Conservation (phyloP, 495 filamentous ascomycete genomes). For the Xylaria acuta region DNA sequence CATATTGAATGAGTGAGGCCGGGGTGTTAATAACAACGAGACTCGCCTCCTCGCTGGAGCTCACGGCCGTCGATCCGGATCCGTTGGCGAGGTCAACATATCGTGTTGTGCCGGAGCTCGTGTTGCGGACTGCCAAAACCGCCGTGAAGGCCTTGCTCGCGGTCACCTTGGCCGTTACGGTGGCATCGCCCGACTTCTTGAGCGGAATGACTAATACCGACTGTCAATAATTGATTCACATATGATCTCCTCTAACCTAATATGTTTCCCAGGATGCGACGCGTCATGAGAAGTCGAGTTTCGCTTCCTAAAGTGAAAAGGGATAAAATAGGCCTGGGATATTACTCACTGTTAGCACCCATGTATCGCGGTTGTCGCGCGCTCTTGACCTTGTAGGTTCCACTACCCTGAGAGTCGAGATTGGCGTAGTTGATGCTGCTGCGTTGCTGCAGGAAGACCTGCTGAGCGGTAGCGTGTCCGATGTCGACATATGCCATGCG, state of each 20-base stretch:
- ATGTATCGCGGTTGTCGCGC: conserved; percentile 52
- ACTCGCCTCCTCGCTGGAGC: conserved; percentile 46
- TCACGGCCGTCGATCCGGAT: conserved; percentile 36
- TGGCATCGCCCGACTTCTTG: conserved; percentile 34
- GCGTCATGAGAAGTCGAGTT: neutral
- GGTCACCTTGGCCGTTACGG: conserved; percentile 34
- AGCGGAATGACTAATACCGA: conserved; percentile 39
- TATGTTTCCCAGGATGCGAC: neutral
- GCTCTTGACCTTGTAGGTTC: conserved; percentile 50
- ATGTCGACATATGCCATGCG: conserved; percentile 56
- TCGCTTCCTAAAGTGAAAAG: neutral
- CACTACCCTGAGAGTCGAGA: conserved; percentile 43
- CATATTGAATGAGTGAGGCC: conserved; percentile 44
- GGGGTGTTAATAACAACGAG: conserved; percentile 55
- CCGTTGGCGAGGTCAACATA: conserved; percentile 40
- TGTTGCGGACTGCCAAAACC: conserved; percentile 41
- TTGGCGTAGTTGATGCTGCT: conserved; percentile 50
- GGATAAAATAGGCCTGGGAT: neutral
- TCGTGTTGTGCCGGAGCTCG: conserved; percentile 36
- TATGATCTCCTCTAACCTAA: neutral
- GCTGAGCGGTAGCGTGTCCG: conserved; percentile 46
- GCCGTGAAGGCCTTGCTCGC: conserved; percentile 41
- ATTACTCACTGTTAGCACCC: conserved; percentile 47
- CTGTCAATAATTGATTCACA: neutral
- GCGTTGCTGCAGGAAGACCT: conserved; percentile 39